Base-by-base conservation (phyloP, 306 rosid species). In the Cyamopsis tetragonoloba region DNA sequence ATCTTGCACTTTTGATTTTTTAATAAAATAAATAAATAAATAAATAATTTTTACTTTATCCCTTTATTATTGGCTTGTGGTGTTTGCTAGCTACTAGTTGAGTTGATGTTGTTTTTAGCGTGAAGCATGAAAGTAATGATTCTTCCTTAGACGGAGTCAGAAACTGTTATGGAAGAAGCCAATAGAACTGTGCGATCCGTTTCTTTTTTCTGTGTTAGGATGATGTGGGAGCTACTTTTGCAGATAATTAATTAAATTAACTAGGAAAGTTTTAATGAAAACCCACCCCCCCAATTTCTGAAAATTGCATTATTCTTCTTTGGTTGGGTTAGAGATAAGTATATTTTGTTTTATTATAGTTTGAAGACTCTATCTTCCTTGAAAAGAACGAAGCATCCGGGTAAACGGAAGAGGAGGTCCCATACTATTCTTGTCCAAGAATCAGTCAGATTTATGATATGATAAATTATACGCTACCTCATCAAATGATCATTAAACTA, bases 111-210 rank as follows among this genome's bases (percentile, higher is more conserved):
- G 85, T 70, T 77, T 20, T 80, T 67, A 72, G 87, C 80, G 70
- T 77, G 82, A 84, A 79, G 82, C 85, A 78, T 84, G 63, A 77
- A 78, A 75, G 62, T 70, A 81, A 81, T 71, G 83, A 82, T 81
- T 68, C 68, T 81, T 68, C 68, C 20, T 60, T 56, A 42, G 81
- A 69, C 19, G 9, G 68, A 76, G 73, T 73, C 57, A 78, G 73
- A 54, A 83, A 55, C 82, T 55, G 56, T 3, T 0, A 51, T 76
- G 24, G 73, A 72, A 75, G 55, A 69, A 39, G 18, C 68, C 70
- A 65, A 70, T 73, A 60, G 17, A 30, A 60, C 37, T 39, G 20
- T 20, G 30, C 62, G 23, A 18, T 30, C 50, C 1, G 23, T 49
- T 53, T 30, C 11, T 39, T 42, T 39, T 42, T 66, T 59, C 27